Percentiles rank a stretch among this genome's conserved stretches.
These are phyloP conservation scores for Lolium multiflorum DNA, from an alignment of 176 grass and related monocot genomes.

Conservation along the genomic window DNA sequence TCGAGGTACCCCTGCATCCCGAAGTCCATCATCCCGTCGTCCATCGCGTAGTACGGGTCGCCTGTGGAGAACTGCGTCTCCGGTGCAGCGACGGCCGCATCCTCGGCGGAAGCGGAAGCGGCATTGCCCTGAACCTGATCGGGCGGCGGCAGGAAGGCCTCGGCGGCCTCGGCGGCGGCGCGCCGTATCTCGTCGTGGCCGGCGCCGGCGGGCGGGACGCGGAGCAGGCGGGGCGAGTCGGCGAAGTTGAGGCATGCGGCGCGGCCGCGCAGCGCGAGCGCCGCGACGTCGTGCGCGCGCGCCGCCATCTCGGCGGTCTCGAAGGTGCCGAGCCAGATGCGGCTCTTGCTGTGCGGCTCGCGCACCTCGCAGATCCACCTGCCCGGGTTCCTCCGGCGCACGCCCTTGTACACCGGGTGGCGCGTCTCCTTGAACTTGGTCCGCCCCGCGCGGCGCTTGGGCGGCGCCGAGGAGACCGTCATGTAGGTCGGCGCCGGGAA, in stretches of 20 bases:
- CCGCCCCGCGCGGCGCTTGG: conserved; percentile 79
- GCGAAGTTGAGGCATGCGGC: conserved; percentile 95
- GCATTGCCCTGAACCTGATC: conserved; percentile 16
- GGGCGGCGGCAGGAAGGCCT: conserved; percentile 45
- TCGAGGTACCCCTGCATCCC: conserved; percentile 91
- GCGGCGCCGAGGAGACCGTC: conserved; percentile 81
- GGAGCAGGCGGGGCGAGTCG: conserved; percentile 66
- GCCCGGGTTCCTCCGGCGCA: conserved; percentile 73
- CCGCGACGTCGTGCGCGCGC: conserved; percentile 90
- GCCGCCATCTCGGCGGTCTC: conserved; percentile 94
- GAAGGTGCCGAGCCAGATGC: conserved; percentile 95
- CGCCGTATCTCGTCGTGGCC: conserved; percentile 61
- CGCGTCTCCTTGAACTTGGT: conserved; percentile 98
- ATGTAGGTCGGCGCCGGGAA: conserved; percentile 52
- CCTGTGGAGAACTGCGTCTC: background rate
- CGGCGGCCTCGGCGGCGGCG: conserved; percentile 61
- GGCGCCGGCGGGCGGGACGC: conserved; percentile 48
- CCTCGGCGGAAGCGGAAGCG: background rate
- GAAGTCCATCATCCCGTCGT: conserved; percentile 65
- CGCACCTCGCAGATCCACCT: conserved; percentile 98
- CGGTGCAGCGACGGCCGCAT: background rate
- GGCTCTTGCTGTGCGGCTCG: conserved; percentile 80
- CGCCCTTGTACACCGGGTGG: conserved; percentile 93
- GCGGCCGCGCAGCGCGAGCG: conserved; percentile 70
- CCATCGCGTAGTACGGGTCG: conserved; percentile 31